These are phyloP conservation scores for Wickerhamiella bombiphila DNA, from an alignment of 805 yeast genomes.

Conservation along the genomic window DNA sequence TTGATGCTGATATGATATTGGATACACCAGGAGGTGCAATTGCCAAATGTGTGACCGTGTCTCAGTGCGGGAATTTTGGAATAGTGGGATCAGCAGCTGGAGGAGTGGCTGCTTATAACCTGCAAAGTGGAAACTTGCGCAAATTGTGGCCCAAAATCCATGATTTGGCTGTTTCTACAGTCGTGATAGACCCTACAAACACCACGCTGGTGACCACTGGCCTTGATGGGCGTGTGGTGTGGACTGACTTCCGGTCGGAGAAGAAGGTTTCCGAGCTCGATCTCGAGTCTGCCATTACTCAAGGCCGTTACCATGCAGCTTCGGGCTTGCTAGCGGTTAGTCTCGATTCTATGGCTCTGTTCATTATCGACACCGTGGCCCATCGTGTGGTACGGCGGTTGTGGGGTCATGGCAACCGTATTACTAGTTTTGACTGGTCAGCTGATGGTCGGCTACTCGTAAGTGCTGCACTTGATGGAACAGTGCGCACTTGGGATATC, in stretches of 20 bases:
- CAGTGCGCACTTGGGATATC: constrained; percentile 91
- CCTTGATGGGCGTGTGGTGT: constrained; percentile 77
- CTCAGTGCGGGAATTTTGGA: constrained; percentile 92
- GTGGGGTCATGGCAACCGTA: constrained; percentile 78
- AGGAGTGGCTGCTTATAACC: constrained; percentile 67
- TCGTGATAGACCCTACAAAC: constrained; percentile 83
- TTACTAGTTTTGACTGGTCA: constrained; percentile 77
- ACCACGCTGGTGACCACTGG: constrained; percentile 75
- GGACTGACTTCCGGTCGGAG: constrained; percentile 68
- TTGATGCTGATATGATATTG: constrained; percentile 56
- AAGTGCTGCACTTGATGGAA: constrained; percentile 66
- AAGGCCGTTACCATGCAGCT: constrained; percentile 60
- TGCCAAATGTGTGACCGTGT: constrained; percentile 61
- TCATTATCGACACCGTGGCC: constrained; percentile 68
- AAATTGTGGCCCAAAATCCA: constrained; percentile 57
- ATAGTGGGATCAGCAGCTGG: constrained; percentile 82
- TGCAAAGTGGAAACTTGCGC: constrained; percentile 80
- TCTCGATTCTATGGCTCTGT: constrained; percentile 72
- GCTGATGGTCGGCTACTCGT: constrained; percentile 95
- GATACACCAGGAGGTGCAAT: constrained; percentile 63
- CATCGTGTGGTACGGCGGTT: constrained; percentile 72
- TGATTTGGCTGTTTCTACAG: constrained; percentile 57
- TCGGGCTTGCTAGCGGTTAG: constrained; percentile 78
- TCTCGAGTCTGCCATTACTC: constrained; percentile 50
- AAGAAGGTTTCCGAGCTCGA: constrained; percentile 51